These are phyloP conservation scores for Phialophora verrucosa DNA, from an alignment of 2,329 filamentous ascomycete genomes.

Conservation along the genomic window DNA sequence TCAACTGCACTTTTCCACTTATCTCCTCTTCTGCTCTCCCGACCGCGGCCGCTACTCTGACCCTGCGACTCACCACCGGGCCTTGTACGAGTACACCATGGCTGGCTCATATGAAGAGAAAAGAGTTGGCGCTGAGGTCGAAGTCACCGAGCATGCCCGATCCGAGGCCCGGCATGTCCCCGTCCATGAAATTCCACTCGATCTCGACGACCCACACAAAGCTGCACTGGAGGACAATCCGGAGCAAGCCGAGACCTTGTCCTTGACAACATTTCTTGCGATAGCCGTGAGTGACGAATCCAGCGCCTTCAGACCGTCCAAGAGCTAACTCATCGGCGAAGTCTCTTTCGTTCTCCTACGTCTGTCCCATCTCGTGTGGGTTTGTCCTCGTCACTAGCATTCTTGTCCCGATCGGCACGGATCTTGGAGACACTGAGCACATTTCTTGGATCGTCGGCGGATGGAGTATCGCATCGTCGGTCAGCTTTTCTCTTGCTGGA, in stretches of 20 bases:
- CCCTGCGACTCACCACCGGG: background rate
- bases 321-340: slow-evolving; percentile 5
- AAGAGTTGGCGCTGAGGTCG: background rate
- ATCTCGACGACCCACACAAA: slow-evolving; percentile 30
- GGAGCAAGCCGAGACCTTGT: slow-evolving; percentile 23
- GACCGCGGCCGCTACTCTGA: background rate
- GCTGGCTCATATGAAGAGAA: slow-evolving; percentile 14
- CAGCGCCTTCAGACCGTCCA: background rate
- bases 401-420: slow-evolving; percentile 25
- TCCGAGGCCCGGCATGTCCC: slow-evolving; percentile 12
- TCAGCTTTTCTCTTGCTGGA: slow-evolving; percentile 43
- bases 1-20: background rate
- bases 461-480: slow-evolving; percentile 26
- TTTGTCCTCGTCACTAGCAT: slow-evolving; percentile 40
- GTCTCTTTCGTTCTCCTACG: slow-evolving; percentile 29
- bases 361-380: slow-evolving; percentile 41
- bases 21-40: background rate
- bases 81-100: slow-evolving; percentile 1
- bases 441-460: slow-evolving; percentile 27
- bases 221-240: slow-evolving; percentile 34
- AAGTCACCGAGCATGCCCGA: slow-evolving; percentile 2
- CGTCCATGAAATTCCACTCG: slow-evolving; percentile 17
- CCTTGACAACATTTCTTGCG: slow-evolving; percentile 26
- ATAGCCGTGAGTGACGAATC: slow-evolving; percentile 13
- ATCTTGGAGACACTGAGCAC: slow-evolving; percentile 24